Evolutionary conservation across 1,139 yeast species (phyloP), one percentile per base, ranked within the genome.

Genomic region (Blastobotrys petasosporus): DNA sequence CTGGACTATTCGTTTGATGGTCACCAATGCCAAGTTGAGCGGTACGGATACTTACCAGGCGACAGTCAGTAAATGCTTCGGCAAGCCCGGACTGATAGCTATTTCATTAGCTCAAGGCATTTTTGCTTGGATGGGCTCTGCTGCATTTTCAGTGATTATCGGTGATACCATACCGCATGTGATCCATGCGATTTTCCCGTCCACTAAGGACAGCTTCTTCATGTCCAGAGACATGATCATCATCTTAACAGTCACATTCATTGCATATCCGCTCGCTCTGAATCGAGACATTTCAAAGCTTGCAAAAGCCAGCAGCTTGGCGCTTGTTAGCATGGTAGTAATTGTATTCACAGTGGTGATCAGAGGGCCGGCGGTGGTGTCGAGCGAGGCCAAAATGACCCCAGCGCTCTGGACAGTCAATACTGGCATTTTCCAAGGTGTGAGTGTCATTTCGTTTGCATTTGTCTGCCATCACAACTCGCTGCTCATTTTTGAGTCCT

Each of bases 111-210:
- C 95, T 0, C 95, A 90, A 59, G 87, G 94, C 4, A 70, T 85
- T 5, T 90, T 90, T 71, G 97, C 97, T 1, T 82, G 87, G 59
- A 97, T 97, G 17, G 97, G 97, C 0, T 80, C 90, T 54, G 82
- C 88, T 74, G 97, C 97, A 2, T 90, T 87, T 65, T 85, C 95
- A 54, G 92, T 90, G 46, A 90, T 90, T 55, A 86, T 90, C 37
- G 97, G 97, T 16, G 97, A 90, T 60, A 86, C 97, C 0, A 81
- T 90, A 35, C 97, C 97, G 0, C 96, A 87, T 62, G 96, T 90
- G 4, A 63, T 90, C 37, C 71, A 79, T 49, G 79, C 90, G 2
- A 65, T 88, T 33, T 74, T 86, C 49, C 85, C 86, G 0, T 57
- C 66, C 7, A 63, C 82, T 37, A 56, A 58, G 54, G 54, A 65